A percentile compares a stretch with the other conserved stretches of the same genome.
Conservation (phyloP, 768 basidiomycete species). For the Candolleomyces aberdarensis region DNA sequence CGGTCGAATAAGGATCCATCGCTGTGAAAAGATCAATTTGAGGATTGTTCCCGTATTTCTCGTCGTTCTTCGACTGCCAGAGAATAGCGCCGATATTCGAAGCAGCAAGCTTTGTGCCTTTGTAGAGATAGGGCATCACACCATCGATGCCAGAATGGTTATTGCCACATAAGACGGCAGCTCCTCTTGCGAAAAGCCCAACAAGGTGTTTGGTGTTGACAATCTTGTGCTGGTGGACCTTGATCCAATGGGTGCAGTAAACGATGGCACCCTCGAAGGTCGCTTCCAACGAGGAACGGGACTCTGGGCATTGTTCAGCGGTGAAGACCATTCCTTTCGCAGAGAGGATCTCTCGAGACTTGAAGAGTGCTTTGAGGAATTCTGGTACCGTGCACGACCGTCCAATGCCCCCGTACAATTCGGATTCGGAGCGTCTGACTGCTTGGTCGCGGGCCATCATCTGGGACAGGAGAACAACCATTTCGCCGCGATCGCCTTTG, state of each 20-base stretch:
- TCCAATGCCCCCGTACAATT: not conserved
- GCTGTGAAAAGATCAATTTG: not conserved
- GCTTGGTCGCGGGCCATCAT: not conserved
- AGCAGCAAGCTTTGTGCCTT: not conserved
- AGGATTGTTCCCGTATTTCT: not conserved
- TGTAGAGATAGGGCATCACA: not conserved
- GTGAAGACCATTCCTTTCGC: not conserved
- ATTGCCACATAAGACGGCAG: not conserved
- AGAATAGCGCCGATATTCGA: not conserved
- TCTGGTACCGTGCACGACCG: not conserved
- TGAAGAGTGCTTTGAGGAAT: not conserved
- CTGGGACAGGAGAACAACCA: too few relatives aligned
- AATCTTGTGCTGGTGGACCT: not conserved
- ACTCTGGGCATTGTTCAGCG: not conserved
- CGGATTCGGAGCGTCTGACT: not conserved
- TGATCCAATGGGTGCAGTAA: too few relatives aligned
- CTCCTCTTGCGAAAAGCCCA: not conserved
- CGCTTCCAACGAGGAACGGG: not conserved
- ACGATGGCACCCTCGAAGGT: not conserved
- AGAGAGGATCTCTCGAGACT: not conserved
- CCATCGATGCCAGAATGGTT: not conserved
- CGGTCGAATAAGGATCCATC: not conserved
- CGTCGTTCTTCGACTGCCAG: too few relatives aligned
- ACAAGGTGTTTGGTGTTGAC: not conserved
- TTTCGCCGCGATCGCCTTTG: too few relatives aligned